A percentile compares a stretch with the other conserved stretches of the same genome.
These are phyloP conservation scores for Candida vaughaniae DNA, from an alignment of 805 yeast species.

Conservation along the genomic window DNA sequence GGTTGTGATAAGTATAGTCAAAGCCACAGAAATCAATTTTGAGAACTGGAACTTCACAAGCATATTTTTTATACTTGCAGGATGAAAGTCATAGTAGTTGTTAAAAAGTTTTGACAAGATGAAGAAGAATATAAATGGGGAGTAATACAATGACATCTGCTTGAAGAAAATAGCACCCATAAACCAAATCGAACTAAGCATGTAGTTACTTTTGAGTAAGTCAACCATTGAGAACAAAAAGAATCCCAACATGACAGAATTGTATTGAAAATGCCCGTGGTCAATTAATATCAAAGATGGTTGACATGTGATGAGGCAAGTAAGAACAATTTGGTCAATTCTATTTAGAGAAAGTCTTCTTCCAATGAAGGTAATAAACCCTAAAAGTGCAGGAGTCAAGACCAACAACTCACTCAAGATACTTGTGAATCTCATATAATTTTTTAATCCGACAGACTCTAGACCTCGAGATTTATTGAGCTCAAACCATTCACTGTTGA, in stretches of 20 bases:
- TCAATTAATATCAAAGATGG: constrained; percentile 84
- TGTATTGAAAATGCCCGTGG: constrained; percentile 97
- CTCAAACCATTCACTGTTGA: constrained; percentile 74
- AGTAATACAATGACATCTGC: constrained; percentile 93
- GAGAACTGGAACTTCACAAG: constrained; percentile 46
- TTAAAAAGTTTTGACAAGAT: constrained; percentile 53
- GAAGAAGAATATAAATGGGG: constrained; percentile 84
- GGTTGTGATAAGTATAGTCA: constrained; percentile 60
- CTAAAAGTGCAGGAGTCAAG: constrained; percentile 78
- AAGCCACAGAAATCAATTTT: constrained; percentile 59
- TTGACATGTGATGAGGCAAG: constrained; percentile 78
- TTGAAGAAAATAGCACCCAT: constrained; percentile 79
- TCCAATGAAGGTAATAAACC: constrained; percentile 71
- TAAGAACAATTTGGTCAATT: constrained; percentile 72
- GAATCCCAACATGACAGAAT: constrained; percentile 90
- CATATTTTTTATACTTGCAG: constrained; percentile 9
- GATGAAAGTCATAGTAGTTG: constrained; percentile 17
- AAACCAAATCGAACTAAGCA: constrained; percentile 73
- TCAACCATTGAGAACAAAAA: constrained; percentile 66
- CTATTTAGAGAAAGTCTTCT: constrained; percentile 54
- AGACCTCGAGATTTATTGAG: constrained; percentile 71
- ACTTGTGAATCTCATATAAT: constrained; percentile 82
- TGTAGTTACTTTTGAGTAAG: constrained; percentile 60
- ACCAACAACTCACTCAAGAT: constrained; percentile 69
- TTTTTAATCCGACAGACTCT: constrained; percentile 66